Conservation (phyloP, 148 eudicot genomes). For the Cornus kousa region DNA sequence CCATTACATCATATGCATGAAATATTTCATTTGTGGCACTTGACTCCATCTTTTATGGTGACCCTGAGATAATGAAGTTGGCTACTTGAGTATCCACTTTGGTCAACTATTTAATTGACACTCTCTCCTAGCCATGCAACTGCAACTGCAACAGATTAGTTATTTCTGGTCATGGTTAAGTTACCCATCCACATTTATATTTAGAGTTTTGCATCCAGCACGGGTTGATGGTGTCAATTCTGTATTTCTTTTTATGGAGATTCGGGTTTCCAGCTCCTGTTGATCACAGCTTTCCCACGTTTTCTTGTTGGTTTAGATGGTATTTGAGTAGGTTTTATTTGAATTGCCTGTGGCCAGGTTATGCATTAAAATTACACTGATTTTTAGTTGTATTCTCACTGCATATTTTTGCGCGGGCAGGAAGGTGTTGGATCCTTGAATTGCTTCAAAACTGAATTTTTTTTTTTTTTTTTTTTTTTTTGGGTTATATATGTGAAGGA, state of each 20-base stretch:
- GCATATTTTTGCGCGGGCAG: not conserved
- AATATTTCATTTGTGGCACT: not conserved
- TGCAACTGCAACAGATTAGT: not conserved
- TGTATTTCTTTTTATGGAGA: too few relatives aligned
- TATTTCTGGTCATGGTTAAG: not conserved
- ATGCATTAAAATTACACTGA: not conserved
- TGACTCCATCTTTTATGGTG: not conserved
- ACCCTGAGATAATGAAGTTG: not conserved
- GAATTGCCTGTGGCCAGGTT: too few relatives aligned
- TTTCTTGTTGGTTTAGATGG: not conserved
- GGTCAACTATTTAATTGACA: not conserved
- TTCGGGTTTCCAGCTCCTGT: not conserved
- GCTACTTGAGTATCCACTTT: not conserved
- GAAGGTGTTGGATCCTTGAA: not conserved
- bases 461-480: not conserved
- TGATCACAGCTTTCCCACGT: not conserved
- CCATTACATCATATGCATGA: not conserved
- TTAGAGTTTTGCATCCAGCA: too few relatives aligned
- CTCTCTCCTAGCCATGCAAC: too few relatives aligned
- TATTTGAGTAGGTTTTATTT: not conserved
- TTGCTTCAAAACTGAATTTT: not conserved
- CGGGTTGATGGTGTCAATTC: too few relatives aligned
- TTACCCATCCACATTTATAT: not conserved
- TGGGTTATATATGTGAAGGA: too few relatives aligned
- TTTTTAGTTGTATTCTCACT: not conserved